Percentiles rank a stretch among this genome's conserved stretches.
phyloP scores from a whole-genome alignment of 2,329 filamentous ascomycete species.

The Pyricularia pennisetigena region DNA sequence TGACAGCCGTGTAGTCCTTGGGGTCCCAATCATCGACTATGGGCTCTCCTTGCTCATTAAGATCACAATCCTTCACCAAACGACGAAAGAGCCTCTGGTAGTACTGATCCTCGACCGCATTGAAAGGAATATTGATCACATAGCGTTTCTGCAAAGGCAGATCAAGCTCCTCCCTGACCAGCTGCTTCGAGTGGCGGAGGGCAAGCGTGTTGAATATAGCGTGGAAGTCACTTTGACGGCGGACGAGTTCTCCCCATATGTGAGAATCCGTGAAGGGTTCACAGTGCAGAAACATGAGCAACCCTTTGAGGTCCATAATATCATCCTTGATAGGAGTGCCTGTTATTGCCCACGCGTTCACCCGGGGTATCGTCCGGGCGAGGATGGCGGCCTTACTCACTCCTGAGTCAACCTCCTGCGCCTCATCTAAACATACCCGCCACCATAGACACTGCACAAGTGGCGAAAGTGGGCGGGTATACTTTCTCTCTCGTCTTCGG shows the following conservation, averaged over 20 bases:
- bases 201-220: slow-evolving; percentile 62
- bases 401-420: slow-evolving; percentile 90
- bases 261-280: slow-evolving; percentile 60
- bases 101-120: slow-evolving; percentile 81
- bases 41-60: slow-evolving; percentile 57
- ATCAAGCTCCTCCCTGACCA: slow-evolving; percentile 66
- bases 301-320: slow-evolving; percentile 65
- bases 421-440: slow-evolving; percentile 68
- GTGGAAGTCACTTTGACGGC: slow-evolving; percentile 51
- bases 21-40: slow-evolving; percentile 53
- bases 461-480: slow-evolving; percentile 60
- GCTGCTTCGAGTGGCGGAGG: slow-evolving; percentile 76
- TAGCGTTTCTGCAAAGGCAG: slow-evolving; percentile 78
- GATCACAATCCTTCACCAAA: slow-evolving; percentile 60
- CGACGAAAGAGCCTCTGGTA: slow-evolving; percentile 68
- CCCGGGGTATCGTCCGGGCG: slow-evolving; percentile 67
- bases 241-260: slow-evolving; percentile 60
- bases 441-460: slow-evolving; percentile 80
- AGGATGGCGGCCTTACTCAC: slow-evolving; percentile 75
- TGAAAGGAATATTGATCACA: slow-evolving; percentile 84
- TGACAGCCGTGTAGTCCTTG: slow-evolving; percentile 39
- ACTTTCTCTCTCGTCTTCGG: slow-evolving; percentile 55
- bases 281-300: slow-evolving; percentile 72
- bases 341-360: slow-evolving; percentile 86
- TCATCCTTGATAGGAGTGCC: slow-evolving; percentile 80